phyloP scores from a whole-genome alignment of 768 basidiomycete species.

The Mycena filopes region DNA sequence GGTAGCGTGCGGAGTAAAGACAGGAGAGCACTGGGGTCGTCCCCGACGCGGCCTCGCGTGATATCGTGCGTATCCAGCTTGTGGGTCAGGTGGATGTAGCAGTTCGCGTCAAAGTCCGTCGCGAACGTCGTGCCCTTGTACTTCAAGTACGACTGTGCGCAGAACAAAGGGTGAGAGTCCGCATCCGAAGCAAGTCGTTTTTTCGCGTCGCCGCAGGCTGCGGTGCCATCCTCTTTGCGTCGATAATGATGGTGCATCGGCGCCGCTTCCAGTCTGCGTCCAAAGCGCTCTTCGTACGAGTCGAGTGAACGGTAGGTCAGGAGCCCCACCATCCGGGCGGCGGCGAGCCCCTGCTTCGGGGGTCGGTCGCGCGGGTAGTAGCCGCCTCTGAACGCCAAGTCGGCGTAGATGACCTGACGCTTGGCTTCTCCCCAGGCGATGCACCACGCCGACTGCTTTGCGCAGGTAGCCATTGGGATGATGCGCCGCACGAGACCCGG shows the following conservation, averaged over 20 bases:
- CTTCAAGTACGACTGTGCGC: slow-evolving; percentile 94
- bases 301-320: slow-evolving; percentile 93
- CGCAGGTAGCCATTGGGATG: slow-evolving; percentile 92
- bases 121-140: slow-evolving; percentile 98
- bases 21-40: slow-evolving; percentile 54
- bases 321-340: slow-evolving; percentile 94
- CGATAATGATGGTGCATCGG: slow-evolving; percentile 43
- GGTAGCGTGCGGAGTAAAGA: slow-evolving; percentile 77
- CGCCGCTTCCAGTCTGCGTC: slow-evolving; percentile 65
- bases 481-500: slow-evolving; percentile 89
- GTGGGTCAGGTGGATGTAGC: slow-evolving; percentile 81
- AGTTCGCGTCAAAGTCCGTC: slow-evolving; percentile 95
- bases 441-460: slow-evolving; percentile 97
- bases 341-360: slow-evolving; percentile 87
- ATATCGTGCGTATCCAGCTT: slow-evolving; percentile 97
- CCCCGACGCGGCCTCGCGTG: slow-evolving; percentile 64
- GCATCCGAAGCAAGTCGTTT: slow-evolving; percentile 70
- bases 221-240: slow-evolving; percentile 59
- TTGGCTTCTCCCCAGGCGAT: slow-evolving; percentile 99
- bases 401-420: slow-evolving; percentile 94
- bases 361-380: slow-evolving; percentile 73
- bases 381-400: slow-evolving; percentile 87
- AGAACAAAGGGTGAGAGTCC: slow-evolving; percentile 75
- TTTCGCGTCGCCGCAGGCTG: slow-evolving; percentile 39
- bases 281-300: slow-evolving; percentile 93